Evolutionary conservation across 108 stramenopile genomes (phyloP).

Genomic region (Stephanodiscus triporus): DNA sequence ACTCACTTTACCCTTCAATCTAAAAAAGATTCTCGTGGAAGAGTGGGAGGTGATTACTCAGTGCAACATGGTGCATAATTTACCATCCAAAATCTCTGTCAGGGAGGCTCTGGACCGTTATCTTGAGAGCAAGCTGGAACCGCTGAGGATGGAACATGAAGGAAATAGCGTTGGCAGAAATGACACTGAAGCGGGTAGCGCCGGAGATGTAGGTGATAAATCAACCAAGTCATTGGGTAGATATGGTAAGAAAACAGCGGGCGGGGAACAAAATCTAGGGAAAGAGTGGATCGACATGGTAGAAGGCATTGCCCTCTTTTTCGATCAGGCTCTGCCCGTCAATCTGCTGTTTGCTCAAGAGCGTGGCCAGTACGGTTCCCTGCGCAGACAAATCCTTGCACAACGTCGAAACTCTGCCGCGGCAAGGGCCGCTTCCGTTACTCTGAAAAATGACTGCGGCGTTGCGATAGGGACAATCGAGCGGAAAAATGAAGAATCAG

Average conservation of each 20-base stretch:
- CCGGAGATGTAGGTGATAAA: slow-evolving; percentile 25
- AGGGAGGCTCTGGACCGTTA: slow-evolving; percentile 59
- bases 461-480: neutral
- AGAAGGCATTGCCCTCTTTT: slow-evolving; percentile 68
- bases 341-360: slow-evolving; percentile 70
- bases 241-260: neutral
- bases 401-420: slow-evolving; percentile 23
- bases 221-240: neutral
- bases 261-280: slow-evolving; percentile 8
- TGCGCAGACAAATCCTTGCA: slow-evolving; percentile 38
- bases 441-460: neutral
- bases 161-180: neutral
- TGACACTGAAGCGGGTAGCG: neutral
- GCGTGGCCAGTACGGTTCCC: slow-evolving; percentile 40
- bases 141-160: slow-evolving; percentile 20
- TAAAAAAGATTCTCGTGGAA: slow-evolving; percentile 77
- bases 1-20: slow-evolving; percentile 56
- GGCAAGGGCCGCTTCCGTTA: neutral
- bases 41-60: slow-evolving; percentile 82
- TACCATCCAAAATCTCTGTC: slow-evolving; percentile 60
- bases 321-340: slow-evolving; percentile 69
- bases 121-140: slow-evolving; percentile 39
- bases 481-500: neutral
- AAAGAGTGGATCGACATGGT: slow-evolving; percentile 72
- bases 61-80: slow-evolving; percentile 63